Conservation (phyloP, 2,329 filamentous ascomycete genomes). For the Colletotrichum endophyticum region DNA sequence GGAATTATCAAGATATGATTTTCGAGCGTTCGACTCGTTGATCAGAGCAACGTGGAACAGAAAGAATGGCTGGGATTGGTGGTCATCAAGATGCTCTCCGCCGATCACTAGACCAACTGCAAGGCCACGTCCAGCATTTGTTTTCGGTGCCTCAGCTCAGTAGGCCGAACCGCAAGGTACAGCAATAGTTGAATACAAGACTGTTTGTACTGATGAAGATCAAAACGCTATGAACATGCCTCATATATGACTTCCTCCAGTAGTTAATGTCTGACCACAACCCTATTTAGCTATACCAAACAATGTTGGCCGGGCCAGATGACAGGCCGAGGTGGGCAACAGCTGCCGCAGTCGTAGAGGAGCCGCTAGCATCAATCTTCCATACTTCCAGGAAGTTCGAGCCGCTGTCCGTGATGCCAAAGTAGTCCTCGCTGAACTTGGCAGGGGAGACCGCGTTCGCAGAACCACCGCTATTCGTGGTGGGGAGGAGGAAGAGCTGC, state of each 20-base stretch:
- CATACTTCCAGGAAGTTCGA: constrained; percentile 38
- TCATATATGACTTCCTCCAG: background rate
- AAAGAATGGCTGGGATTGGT: background rate
- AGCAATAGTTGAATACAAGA: background rate
- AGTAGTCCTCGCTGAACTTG: constrained; percentile 34
- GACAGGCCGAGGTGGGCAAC: background rate
- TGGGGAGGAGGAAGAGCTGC: constrained; percentile 34
- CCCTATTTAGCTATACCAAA: constrained; percentile 1
- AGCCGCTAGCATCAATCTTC: constrained; percentile 27
- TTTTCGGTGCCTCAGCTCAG: background rate
- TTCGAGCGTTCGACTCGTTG: background rate
- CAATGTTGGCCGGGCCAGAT: constrained; percentile 1
- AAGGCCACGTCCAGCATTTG: background rate
- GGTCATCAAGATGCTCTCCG: background rate
- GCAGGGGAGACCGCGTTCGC: constrained; percentile 38
- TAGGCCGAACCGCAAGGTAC: background rate
- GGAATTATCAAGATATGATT: background rate
- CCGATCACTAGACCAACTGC: background rate
- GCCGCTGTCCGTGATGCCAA: constrained; percentile 37
- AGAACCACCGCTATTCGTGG: constrained; percentile 35
- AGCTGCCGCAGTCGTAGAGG: background rate
- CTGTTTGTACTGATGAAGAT: background rate
- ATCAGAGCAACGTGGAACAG: background rate
- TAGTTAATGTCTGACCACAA: accelerated
- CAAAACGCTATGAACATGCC: background rate